Evolutionary conservation across 1,284 basidiomycete species (phyloP).

Genomic region (Caloboletus inedulis): DNA sequence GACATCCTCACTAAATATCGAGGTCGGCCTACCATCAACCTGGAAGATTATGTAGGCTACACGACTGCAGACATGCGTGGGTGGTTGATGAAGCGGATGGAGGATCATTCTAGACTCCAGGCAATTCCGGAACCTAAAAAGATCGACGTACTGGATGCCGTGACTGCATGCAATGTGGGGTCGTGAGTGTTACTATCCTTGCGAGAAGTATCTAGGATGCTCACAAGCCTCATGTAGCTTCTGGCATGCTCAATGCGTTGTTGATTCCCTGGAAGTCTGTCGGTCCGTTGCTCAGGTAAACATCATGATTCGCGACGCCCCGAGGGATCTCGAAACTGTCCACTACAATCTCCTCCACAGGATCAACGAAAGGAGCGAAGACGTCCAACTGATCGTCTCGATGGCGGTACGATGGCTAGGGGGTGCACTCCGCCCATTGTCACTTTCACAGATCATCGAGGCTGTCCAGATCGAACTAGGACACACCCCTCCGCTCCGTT

Average conservation of each 20-base stretch:
- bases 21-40: constrained; percentile 18
- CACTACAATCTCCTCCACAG: constrained; percentile 25
- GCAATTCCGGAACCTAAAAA: constrained; percentile 26
- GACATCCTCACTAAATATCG: constrained; percentile 18
- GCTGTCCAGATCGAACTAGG: constrained; percentile 32
- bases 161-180: constrained; percentile 12
- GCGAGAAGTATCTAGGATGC: not conserved
- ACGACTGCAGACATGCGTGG: constrained; percentile 23
- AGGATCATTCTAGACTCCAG: constrained; percentile 20
- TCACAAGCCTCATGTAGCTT: constrained; percentile 18
- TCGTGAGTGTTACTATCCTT: constrained; percentile 19
- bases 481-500: constrained; percentile 15
- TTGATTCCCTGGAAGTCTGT: constrained; percentile 28
- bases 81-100: constrained; percentile 30
- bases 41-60: constrained; percentile 25
- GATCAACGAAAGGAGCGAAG: constrained; percentile 24
- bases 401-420: constrained; percentile 27
- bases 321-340: constrained; percentile 22
- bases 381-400: constrained; percentile 27
- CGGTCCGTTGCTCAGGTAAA: constrained; percentile 28
- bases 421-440: constrained; percentile 29
- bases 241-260: constrained; percentile 29
- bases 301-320: constrained; percentile 17
- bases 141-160: constrained; percentile 22
- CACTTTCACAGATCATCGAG: constrained; percentile 29